Conservation (phyloP, 192 early-diverging fungal species). For the Physocladia obscura region DNA sequence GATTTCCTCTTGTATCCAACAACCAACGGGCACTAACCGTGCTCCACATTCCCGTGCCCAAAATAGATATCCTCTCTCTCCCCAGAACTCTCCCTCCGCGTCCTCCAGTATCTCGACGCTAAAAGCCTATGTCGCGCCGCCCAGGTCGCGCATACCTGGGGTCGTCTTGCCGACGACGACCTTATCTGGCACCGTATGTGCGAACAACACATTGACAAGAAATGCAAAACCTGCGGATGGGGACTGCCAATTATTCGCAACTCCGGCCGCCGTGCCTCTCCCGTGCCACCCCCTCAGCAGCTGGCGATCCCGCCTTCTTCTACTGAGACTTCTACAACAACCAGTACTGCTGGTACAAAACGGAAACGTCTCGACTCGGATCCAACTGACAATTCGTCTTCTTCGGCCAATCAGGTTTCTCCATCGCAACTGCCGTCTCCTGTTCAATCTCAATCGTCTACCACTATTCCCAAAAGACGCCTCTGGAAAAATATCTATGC, state of each 20-base stretch:
- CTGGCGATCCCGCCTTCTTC: background rate
- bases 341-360: background rate
- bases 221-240: conserved; percentile 96
- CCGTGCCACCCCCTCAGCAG: too few species aligned
- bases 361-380: conserved; percentile 22
- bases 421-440: background rate
- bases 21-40: too few species aligned
- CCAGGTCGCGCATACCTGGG: conserved; percentile 83
- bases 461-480: conserved; percentile 52
- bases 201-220: conserved; percentile 94
- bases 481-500: conserved; percentile 96
- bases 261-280: background rate
- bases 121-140: conserved; percentile 86
- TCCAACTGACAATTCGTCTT: background rate
- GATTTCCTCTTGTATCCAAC: background rate
- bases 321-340: too few species aligned
- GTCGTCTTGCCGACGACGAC: conserved; percentile 84
- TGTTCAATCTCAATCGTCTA: background rate
- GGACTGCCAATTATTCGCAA: conserved; percentile 49
- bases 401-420: background rate
- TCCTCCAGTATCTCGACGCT: conserved; percentile 90
- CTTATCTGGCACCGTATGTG: conserved; percentile 96
- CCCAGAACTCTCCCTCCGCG: conserved; percentile 76
- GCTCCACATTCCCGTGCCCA: background rate
- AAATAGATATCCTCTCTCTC: background rate